Percentiles rank a stretch among this genome's conserved stretches.
Conservation (phyloP, 164 flowering plant species). For the Litsea cubeba region DNA sequence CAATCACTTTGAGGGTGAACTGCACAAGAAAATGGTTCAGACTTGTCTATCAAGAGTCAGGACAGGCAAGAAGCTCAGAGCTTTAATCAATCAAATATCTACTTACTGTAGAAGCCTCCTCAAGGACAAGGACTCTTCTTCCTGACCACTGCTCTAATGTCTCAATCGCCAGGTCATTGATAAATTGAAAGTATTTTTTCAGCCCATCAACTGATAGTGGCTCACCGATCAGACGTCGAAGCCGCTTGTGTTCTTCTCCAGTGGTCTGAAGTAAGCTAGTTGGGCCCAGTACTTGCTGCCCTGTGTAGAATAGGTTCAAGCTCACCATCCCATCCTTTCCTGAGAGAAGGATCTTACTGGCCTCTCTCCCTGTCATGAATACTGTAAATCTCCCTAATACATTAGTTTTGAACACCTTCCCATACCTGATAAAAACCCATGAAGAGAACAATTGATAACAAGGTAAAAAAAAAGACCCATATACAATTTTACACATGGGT, state of each 20-base stretch:
- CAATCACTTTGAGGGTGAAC: slow-evolving; percentile 65
- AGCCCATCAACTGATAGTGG: slow-evolving; percentile 57
- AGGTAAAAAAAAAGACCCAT: not conserved
- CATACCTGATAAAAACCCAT: slow-evolving; percentile 33
- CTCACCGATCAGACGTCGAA: slow-evolving; percentile 49
- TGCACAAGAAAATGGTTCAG: slow-evolving; percentile 22
- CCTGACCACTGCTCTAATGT: slow-evolving; percentile 55
- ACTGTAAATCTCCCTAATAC: slow-evolving; percentile 49
- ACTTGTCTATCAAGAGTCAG: not conserved
- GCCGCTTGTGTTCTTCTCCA: slow-evolving; percentile 60
- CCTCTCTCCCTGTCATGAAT: slow-evolving; percentile 71
- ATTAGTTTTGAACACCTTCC: slow-evolving; percentile 55
- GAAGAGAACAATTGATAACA: not conserved
- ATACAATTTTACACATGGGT: not conserved
- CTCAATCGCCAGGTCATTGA: slow-evolving; percentile 45
- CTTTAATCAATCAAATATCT: not conserved
- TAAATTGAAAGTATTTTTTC: slow-evolving; percentile 53
- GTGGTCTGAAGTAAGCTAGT: slow-evolving; percentile 56
- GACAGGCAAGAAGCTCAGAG: not conserved
- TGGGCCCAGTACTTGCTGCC: slow-evolving; percentile 55
- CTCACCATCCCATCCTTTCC: slow-evolving; percentile 70
- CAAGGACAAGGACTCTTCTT: slow-evolving; percentile 39
- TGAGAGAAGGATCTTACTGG: slow-evolving; percentile 52
- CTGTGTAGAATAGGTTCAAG: slow-evolving; percentile 59
- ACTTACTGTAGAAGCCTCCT: slow-evolving; percentile 60